phyloP scores from a whole-genome alignment of 495 filamentous ascomycete genomes.

The Chlorociboria aeruginascens region DNA sequence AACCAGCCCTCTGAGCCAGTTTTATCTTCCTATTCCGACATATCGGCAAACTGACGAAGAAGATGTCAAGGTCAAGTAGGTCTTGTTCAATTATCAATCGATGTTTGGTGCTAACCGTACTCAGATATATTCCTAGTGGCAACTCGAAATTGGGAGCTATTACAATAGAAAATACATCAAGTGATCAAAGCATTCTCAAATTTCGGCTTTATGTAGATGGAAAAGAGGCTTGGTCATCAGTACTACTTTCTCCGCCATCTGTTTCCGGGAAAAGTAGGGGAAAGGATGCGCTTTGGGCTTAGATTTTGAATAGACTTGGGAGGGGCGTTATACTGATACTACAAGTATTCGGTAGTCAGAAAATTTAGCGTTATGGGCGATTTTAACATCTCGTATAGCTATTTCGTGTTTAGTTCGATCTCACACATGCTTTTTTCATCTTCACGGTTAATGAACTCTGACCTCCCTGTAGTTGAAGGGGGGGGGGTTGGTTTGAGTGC shows the following conservation, averaged over 20 bases:
- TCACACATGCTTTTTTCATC: too few relatives aligned
- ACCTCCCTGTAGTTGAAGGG: too few relatives aligned
- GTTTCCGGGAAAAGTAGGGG: constrained; percentile 29
- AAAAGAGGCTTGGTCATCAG: constrained; percentile 59
- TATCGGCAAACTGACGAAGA: constrained; percentile 68
- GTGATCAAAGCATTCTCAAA: constrained; percentile 51
- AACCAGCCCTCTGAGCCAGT: constrained; percentile 81
- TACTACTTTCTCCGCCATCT: constrained; percentile 38
- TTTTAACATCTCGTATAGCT: too few relatives aligned
- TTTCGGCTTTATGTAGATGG: constrained; percentile 81
- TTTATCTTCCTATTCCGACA: constrained; percentile 76
- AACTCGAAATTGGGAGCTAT: constrained; percentile 87
- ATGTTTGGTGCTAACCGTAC: not conserved
- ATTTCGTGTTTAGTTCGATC: too few relatives aligned
- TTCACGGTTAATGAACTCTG: too few relatives aligned
- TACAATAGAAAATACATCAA: constrained; percentile 59
- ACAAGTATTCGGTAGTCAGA: too few relatives aligned
- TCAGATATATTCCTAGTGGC: constrained; percentile 68
- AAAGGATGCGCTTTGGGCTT: constrained; percentile 21
- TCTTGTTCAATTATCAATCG: constrained; percentile 5
- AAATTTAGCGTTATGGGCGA: too few relatives aligned
- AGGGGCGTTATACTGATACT: not conserved
- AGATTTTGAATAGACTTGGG: not conserved
- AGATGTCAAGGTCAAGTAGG: constrained; percentile 68
- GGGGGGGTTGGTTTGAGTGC: too few relatives aligned